Evolutionary conservation across 2,329 filamentous ascomycete genomes (phyloP), one percentile per base, ranked within the genome.

Genomic region (Ophiostoma australiae): DNA sequence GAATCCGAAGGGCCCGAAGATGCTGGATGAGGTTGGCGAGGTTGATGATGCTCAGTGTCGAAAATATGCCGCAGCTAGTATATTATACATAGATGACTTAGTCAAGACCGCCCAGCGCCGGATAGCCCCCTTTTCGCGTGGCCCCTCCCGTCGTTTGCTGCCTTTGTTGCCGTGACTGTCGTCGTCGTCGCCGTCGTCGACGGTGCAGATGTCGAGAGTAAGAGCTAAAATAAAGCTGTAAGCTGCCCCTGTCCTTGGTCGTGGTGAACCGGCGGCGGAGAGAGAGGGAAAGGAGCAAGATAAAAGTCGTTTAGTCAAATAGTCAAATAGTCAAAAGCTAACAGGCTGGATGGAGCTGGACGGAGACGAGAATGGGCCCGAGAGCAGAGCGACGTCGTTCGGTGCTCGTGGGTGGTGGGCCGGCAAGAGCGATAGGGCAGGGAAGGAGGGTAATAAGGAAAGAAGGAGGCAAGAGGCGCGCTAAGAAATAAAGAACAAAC

Each of bases 401-500:
- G 20, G 17, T 27, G 52, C n/a, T 27, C 27, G 52, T 15, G n/a
- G n/a, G 15, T 20, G 23, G 58, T 63, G 58, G 58, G 27, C 44
- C 44, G 44, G 15, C 17, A 48, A 20, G 44, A 48, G 44, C 20
- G 17, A n/a, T 48, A 48, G 44, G 44, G 44, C 44, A 48, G 44
- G 44, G 17, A 20, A 48, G 17, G 44, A 48, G 44, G 44, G 17
- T 39, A 39, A 11, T 10, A n/a, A n/a, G 7, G 20, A 48, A 48
- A 48, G 44, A 48, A 48, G 44, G 44, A 23, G 23, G 52, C 10
- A 13, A 58, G 44, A 48, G 20, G 17, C 4, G 52, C 52, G 52
- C 52, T 58, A 27, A 27, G n/a, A 15, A 31, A 58, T 58, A 58
- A 58, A 58, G 52, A 52, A 52, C 48, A 52, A 52, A 52, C 48